Evolutionary conservation across 2,329 filamentous ascomycete species (phyloP), one percentile per base, ranked within the genome.

Genomic region (Aurifilum marmelostoma): DNA sequence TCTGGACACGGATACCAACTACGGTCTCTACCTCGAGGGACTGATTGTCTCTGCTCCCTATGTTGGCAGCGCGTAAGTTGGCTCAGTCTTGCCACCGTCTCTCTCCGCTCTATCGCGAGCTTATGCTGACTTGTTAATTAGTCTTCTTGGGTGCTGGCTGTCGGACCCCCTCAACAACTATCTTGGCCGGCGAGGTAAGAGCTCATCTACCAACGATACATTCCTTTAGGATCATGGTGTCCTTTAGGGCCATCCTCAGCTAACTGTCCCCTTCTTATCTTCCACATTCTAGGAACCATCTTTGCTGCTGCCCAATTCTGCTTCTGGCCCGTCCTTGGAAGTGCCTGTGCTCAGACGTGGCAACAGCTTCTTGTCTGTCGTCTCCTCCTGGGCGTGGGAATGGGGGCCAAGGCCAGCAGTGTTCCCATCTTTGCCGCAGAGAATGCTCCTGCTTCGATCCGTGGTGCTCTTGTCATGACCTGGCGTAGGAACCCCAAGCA

Each of bases 341-440:
- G 83, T 61, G 89, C 87, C 0, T 88, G 91, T 69, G 85, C 86
- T 29, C 86, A 90, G 69, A 88, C 84, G 8, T 92, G 90, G 91
- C 85, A 83, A 77, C 86, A 91, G 71, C 84, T 92, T 71, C 85
- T 93, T 70, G 82, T 88, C 66, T 88, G 88, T 61, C 87, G 91
- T 65, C 87, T 92, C 67, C 81, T 89, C 5, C 84, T 93, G 74
- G 91, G 91, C 0, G 85, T 93, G 41, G 90, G 88, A 0, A 91
- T 92, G 76, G 90, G 90, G 14, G 83, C 87, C 18, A 92, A 92
- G 75, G 86, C 87, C 7, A 86, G 85, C 0, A 88, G 84, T 0
- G 87, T 91, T 0, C 85, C 85, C 0, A 82, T 88, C 37, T 87
- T 82, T 72, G 83, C 84, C 0, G 84, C 85, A 0, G 85, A 87